Evolutionary conservation across 176 grass and related monocot genomes (phyloP).

Genomic region (Ensete ventricosum): DNA sequence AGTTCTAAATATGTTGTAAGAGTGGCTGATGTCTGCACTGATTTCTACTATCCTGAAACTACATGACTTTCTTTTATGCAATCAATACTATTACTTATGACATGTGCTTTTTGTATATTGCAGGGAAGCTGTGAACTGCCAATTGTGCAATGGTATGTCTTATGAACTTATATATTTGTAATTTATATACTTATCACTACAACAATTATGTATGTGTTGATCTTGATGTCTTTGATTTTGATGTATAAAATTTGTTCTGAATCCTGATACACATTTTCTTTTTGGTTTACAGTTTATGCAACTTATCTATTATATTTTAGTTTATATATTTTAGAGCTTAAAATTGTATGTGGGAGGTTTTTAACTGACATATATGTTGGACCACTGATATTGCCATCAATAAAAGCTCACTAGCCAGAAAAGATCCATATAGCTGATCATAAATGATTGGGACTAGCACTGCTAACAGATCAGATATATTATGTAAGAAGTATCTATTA

Average conservation of each 20-base stretch:
- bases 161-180: slow-evolving; percentile 11
- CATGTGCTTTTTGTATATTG: slow-evolving; percentile 13
- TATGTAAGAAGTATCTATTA: no score
- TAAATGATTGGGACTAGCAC: no score
- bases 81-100: no score
- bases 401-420: background rate
- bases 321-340: background rate
- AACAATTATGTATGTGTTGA: background rate
- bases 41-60: background rate
- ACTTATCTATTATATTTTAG: background rate
- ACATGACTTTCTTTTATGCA: no score
- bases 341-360: background rate
- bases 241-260: no score
- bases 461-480: no score
- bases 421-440: no score
- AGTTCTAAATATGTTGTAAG: no score
- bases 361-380: background rate
- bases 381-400: background rate
- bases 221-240: no score
- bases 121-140: slow-evolving; percentile 89
- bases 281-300: background rate
- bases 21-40: background rate
- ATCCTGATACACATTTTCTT: no score
- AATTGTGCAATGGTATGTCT: slow-evolving; percentile 72
- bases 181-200: slow-evolving; percentile 19